Percentiles rank a stretch among this genome's conserved stretches.
Evolutionary conservation across 75 land plant genomes (phyloP).

Genomic region (Pinus tabuliformis): DNA sequence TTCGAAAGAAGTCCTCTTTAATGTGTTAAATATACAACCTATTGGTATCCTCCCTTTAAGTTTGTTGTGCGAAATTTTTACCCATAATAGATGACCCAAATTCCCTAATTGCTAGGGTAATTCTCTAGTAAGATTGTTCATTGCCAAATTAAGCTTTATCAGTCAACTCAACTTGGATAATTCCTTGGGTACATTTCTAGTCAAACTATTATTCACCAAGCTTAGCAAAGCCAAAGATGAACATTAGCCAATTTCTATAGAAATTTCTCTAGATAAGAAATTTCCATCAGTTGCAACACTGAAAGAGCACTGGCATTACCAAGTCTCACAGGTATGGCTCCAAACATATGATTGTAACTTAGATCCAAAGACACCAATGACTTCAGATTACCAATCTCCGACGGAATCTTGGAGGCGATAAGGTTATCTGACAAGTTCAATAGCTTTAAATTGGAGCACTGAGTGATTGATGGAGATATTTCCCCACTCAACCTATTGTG

Average conservation of each 20-base stretch:
- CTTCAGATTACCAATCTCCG: too few species aligned
- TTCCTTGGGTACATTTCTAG: background rate
- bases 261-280: background rate
- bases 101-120: slow-evolving; percentile 63
- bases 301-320: slow-evolving; percentile 6
- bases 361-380: too few species aligned
- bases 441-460: slow-evolving; percentile 31
- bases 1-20: slow-evolving; percentile 49
- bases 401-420: slow-evolving; percentile 56
- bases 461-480: slow-evolving; percentile 41
- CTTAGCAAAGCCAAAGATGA: background rate
- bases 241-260: too few species aligned
- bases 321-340: too few species aligned
- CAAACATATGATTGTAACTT: too few species aligned
- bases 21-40: slow-evolving; percentile 56
- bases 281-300: slow-evolving; percentile 59
- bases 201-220: too few species aligned
- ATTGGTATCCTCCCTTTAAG: slow-evolving; percentile 74
- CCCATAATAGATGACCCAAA: slow-evolving; percentile 48
- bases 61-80: slow-evolving; percentile 76
- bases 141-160: slow-evolving; percentile 61
- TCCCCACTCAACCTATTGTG: slow-evolving; percentile 45
- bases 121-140: slow-evolving; percentile 59
- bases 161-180: slow-evolving; percentile 57
- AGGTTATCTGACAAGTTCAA: slow-evolving; percentile 56